A percentile compares a stretch with the other conserved stretches of the same genome.
phyloP scores from a whole-genome alignment of 257 asterid genomes.

The Nicotiana obtusifolia region DNA sequence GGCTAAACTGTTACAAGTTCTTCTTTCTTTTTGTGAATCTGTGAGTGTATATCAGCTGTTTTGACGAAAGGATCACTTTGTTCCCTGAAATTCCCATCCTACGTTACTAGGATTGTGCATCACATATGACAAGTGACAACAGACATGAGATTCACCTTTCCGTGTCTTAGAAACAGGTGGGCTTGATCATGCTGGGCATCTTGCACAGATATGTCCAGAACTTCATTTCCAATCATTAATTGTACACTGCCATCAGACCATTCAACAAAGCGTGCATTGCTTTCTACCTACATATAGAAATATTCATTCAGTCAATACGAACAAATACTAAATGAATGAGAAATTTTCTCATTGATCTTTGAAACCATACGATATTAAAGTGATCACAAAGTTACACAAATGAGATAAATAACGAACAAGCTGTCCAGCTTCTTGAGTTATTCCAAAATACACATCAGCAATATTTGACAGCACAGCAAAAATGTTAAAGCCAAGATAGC shows the following conservation, averaged over 20 bases:
- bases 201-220: conserved; percentile 90
- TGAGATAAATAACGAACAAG: conserved; percentile 1
- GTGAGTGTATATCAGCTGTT: neutral
- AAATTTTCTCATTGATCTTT: neutral
- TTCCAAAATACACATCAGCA: neutral
- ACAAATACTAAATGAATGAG: conserved; percentile 2
- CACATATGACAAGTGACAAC: neutral
- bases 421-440: conserved; percentile 3
- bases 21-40: neutral
- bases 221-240: conserved; percentile 93
- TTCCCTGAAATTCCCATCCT: neutral
- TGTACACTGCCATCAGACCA: conserved; percentile 99
- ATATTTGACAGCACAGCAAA: neutral
- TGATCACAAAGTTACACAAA: neutral
- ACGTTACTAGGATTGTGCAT: neutral
- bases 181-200: conserved; percentile 93
- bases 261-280: conserved; percentile 97
- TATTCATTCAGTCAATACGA: neutral
- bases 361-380: neutral
- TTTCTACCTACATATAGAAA: conserved; percentile 55
- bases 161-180: conserved; percentile 91
- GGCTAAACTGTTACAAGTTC: neutral
- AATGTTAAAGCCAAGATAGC: neutral
- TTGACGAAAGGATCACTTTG: neutral
- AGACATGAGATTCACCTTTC: conserved; percentile 46